Percentiles rank a stretch among this genome's conserved stretches.
Evolutionary conservation across 345 rosid genomes (phyloP).

Genomic region (Gossypium rotundifolium): DNA sequence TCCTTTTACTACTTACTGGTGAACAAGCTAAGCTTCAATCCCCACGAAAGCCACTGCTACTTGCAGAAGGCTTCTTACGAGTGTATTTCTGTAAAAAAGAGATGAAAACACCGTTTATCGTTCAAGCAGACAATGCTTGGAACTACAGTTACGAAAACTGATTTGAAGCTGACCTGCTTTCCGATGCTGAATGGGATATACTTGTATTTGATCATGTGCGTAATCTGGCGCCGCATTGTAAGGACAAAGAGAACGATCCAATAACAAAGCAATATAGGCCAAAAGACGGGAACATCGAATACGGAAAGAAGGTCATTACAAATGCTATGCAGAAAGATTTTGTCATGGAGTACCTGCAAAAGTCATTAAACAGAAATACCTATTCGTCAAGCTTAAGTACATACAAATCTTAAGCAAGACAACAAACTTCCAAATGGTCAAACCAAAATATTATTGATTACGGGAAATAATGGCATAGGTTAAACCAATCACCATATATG

Average conservation of each 20-base stretch:
- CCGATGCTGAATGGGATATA: constrained; percentile 64
- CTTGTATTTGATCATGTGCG: constrained; percentile 85
- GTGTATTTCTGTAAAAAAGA: constrained; percentile 35
- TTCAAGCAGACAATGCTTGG: neutral
- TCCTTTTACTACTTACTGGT: constrained; percentile 14
- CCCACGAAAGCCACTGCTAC: constrained; percentile 53
- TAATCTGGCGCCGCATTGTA: constrained; percentile 74
- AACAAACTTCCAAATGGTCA: neutral
- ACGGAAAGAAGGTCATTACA: constrained; percentile 69
- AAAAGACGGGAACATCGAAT: constrained; percentile 77
- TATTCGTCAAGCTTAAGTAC: neutral
- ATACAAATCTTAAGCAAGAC: neutral
- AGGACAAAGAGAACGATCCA: constrained; percentile 71
- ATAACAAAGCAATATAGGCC: constrained; percentile 79
- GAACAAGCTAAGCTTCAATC: constrained; percentile 30
- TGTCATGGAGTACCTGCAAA: constrained; percentile 70
- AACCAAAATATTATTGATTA: neutral
- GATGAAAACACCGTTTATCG: neutral
- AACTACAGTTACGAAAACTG: neutral
- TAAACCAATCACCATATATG: no score
- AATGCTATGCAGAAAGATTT: constrained; percentile 70
- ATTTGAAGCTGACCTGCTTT: constrained; percentile 51
- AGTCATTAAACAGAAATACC: constrained; percentile 12
- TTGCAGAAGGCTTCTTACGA: constrained; percentile 48
- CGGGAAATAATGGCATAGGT: neutral